Percentiles rank a stretch among this genome's conserved stretches.
phyloP scores from a whole-genome alignment of 768 basidiomycete species.

The Serendipita sp. region DNA sequence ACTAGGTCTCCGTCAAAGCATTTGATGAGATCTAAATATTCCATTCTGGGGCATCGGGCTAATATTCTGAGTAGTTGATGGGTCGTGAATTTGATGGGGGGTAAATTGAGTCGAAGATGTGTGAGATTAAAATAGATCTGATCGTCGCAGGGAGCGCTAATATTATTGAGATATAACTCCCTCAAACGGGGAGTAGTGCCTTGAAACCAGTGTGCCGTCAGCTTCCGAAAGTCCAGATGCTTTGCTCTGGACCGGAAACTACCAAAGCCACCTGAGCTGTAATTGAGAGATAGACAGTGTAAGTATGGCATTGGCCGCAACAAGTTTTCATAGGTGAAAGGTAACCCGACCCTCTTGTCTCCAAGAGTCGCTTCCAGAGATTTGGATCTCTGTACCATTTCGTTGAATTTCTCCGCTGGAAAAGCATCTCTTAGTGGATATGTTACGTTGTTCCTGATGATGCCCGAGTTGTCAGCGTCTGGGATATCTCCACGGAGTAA shows the following conservation, averaged over 20 bases:
- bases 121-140: neutral
- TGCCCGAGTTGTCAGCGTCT: too few species aligned
- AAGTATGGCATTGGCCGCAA: neutral
- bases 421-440: neutral
- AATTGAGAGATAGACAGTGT: neutral
- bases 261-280: too few species aligned
- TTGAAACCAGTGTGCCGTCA: neutral
- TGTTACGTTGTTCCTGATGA: neutral
- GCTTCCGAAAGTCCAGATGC: neutral
- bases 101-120: neutral
- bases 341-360: neutral
- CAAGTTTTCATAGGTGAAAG: neutral
- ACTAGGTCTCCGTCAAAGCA: too few species aligned
- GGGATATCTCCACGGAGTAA: too few species aligned
- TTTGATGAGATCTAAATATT: neutral
- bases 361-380: neutral
- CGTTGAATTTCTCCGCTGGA: neutral
- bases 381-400: neutral
- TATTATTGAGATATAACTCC: neutral
- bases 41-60: neutral
- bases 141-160: neutral
- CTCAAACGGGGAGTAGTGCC: neutral
- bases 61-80: neutral
- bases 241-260: neutral
- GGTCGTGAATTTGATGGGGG: neutral